A percentile compares a stretch with the other conserved stretches of the same genome.
These are phyloP conservation scores for Tolypocladium guangdongense DNA, from an alignment of 2,329 filamentous ascomycete genomes.

Conservation along the genomic window DNA sequence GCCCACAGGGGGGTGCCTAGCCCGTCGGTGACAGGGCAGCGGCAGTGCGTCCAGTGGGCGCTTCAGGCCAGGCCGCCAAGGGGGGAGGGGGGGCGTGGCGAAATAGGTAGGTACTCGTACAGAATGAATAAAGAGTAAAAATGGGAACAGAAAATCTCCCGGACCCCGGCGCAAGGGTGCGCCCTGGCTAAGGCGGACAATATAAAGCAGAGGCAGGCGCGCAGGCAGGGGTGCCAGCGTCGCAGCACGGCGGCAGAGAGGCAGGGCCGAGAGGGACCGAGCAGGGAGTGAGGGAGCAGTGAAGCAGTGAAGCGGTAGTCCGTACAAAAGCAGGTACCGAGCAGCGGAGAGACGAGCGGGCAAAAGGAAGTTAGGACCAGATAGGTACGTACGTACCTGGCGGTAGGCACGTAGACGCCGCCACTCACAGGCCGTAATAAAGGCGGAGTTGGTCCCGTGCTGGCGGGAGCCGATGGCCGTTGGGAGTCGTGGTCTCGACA, in stretches of 20 bases:
- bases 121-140: neutral
- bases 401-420: neutral
- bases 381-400: neutral
- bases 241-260: neutral
- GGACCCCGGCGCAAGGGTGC: slow-evolving; percentile 8
- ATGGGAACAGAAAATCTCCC: slow-evolving; percentile 6
- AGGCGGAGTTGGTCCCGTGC: neutral
- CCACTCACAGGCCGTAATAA: neutral
- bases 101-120: no score
- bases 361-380: neutral
- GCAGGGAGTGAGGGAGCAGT: neutral
- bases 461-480: neutral
- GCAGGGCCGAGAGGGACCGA: neutral
- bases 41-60: neutral
- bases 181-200: slow-evolving; percentile 3
- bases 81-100: slow-evolving; percentile 6
- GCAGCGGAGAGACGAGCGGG: neutral
- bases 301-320: neutral
- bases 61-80: neutral
- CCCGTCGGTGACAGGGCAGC: neutral
- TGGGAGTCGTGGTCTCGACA: neutral
- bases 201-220: slow-evolving; percentile 1
- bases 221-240: neutral
- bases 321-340: neutral
- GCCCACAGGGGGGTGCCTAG: slow-evolving; percentile 4